Conservation (phyloP, 129 eudicot genomes). For the Mikania micrantha region DNA sequence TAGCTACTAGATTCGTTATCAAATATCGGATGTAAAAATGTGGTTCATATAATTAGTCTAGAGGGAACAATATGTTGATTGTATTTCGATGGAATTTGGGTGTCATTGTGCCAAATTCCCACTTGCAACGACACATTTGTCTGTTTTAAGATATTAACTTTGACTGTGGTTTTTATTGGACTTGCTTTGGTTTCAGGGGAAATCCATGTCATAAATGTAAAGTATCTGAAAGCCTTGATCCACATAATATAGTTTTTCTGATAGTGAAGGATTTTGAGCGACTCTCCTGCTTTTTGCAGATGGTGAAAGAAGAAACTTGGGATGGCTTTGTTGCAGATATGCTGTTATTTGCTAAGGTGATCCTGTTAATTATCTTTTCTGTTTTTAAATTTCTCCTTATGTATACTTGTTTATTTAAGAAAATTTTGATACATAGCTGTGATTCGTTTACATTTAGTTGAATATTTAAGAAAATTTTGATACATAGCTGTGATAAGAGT, state of each 20-base stretch:
- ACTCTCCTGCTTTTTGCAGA: constrained; percentile 33
- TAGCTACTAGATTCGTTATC: not conserved
- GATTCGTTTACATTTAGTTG: not conserved
- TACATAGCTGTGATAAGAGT: too few relatives aligned
- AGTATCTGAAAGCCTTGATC: not conserved
- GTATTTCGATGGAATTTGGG: not conserved
- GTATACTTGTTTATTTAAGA: not conserved
- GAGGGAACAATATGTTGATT: not conserved
- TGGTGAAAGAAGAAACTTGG: constrained; percentile 87
- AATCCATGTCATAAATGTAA: not conserved
- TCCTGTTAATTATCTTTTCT: not conserved
- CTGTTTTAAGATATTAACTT: not conserved
- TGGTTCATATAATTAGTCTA: not conserved
- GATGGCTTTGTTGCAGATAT: constrained; percentile 70
- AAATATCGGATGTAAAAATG: not conserved
- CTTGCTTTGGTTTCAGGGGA: not conserved
- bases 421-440: not conserved
- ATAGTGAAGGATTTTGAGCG: not conserved
- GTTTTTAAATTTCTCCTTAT: not conserved
- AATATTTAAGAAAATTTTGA: too few relatives aligned
- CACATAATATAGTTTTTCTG: not conserved
- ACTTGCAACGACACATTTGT: not conserved
- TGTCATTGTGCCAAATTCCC: not conserved
- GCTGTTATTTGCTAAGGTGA: constrained; percentile 69
- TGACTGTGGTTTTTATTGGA: not conserved